Percentiles rank a stretch among this genome's conserved stretches.
Evolutionary conservation across 768 basidiomycete genomes (phyloP).

Genomic region (Lactifluus subvellereus): DNA sequence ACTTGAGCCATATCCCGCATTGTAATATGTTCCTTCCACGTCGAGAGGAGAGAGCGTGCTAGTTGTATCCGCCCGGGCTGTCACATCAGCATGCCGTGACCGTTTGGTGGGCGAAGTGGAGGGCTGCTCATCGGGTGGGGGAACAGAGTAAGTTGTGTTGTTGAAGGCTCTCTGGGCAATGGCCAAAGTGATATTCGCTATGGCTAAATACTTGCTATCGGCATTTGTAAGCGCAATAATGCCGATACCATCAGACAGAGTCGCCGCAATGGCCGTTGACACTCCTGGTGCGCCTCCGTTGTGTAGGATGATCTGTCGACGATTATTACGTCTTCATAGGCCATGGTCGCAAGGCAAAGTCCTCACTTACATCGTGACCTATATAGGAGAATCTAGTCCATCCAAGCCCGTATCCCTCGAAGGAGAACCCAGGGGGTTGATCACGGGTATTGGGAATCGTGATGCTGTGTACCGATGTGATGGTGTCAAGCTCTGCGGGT

Average conservation of each 20-base stretch:
- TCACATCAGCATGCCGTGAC: background rate
- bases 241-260: constrained; percentile 35
- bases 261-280: constrained; percentile 30
- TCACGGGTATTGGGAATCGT: constrained; percentile 8
- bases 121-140: too few species aligned
- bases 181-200: background rate
- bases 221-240: constrained; percentile 29
- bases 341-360: background rate
- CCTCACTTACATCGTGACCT: constrained; percentile 37
- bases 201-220: constrained; percentile 1
- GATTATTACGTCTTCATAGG: background rate
- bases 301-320: constrained; percentile 31
- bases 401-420: constrained; percentile 39
- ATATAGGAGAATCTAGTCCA: constrained; percentile 37
- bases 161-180: background rate
- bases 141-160: background rate
- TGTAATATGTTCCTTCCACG: constrained; percentile 6
- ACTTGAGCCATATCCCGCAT: background rate
- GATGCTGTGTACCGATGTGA: constrained; percentile 33
- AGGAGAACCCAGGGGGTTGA: constrained; percentile 15
- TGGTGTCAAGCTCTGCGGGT: constrained; percentile 27
- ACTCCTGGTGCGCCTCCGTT: constrained; percentile 34
- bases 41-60: background rate
- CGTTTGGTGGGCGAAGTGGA: background rate
- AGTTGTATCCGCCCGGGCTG: background rate